phyloP scores from a whole-genome alignment of 1,284 basidiomycete genomes.

The Termitomyces sp. region DNA sequence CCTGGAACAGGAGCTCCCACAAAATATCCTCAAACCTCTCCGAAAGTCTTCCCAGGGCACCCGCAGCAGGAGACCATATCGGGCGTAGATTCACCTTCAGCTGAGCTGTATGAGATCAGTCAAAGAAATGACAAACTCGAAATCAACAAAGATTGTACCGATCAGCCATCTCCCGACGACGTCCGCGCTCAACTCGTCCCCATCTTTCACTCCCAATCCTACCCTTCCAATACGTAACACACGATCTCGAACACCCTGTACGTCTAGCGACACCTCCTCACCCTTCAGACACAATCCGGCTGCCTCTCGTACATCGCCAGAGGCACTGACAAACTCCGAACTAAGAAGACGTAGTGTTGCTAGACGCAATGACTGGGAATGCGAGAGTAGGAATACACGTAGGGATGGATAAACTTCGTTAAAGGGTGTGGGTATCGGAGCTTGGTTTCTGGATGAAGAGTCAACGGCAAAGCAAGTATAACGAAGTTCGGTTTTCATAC shows the following conservation, averaged over 20 bases:
- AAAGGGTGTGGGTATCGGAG: conserved; percentile 29
- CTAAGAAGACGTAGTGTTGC: conserved; percentile 51
- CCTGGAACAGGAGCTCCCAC: conserved; percentile 68
- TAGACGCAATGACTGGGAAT: conserved; percentile 53
- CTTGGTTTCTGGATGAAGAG: conserved; percentile 15
- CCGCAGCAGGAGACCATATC: conserved; percentile 78
- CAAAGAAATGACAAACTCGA: not conserved
- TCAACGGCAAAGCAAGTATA: not conserved
- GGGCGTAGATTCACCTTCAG: conserved; percentile 90
- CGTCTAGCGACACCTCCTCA: conserved; percentile 70
- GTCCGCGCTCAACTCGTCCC: conserved; percentile 48
- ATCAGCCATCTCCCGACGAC: conserved; percentile 62
- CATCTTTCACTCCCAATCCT: conserved; percentile 47
- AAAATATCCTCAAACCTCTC: conserved; percentile 61
- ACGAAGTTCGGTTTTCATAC: conserved; percentile 26
- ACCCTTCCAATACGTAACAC: conserved; percentile 67
- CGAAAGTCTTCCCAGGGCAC: conserved; percentile 58
- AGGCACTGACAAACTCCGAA: conserved; percentile 36
- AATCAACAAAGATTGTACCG: conserved; percentile 31
- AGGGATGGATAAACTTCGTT: conserved; percentile 44
- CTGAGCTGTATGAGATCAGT: conserved; percentile 51
- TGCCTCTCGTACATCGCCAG: conserved; percentile 47
- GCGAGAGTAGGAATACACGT: conserved; percentile 47
- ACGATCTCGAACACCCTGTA: conserved; percentile 79
- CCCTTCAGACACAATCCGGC: conserved; percentile 64